A percentile compares a stretch with the other conserved stretches of the same genome.
phyloP scores from a whole-genome alignment of 345 rosid genomes.

The Dovyalis caffra region DNA sequence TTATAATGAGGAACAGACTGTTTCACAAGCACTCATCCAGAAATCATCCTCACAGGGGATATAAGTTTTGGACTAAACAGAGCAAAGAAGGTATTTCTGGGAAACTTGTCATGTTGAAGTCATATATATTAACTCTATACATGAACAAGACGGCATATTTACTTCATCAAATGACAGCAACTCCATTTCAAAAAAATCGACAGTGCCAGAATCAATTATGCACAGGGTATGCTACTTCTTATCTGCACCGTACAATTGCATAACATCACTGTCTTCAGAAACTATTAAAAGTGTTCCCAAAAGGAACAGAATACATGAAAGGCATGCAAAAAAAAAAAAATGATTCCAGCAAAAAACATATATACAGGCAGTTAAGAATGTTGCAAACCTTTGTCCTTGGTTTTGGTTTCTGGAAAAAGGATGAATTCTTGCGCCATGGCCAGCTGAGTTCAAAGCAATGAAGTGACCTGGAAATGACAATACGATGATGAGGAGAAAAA shows the following conservation, averaged over 20 bases:
- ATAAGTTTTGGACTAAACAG: too few relatives aligned
- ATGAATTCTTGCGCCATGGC: conserved; percentile 74
- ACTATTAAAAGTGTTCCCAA: neutral
- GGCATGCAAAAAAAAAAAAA: neutral
- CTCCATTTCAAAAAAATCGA: neutral
- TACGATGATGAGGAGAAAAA: neutral
- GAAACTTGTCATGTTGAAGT: too few relatives aligned
- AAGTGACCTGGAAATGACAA: conserved; percentile 64
- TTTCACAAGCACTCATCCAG: too few relatives aligned
- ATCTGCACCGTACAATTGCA: too few relatives aligned
- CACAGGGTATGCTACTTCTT: neutral
- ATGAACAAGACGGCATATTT: too few relatives aligned
- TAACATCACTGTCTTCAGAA: too few relatives aligned
- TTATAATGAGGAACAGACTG: too few relatives aligned
- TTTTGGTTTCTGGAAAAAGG: conserved; percentile 76
- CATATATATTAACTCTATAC: too few relatives aligned
- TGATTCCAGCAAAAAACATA: neutral
- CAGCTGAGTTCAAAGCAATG: conserved; percentile 88
- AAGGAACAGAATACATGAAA: neutral
- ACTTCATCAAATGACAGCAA: too few relatives aligned
- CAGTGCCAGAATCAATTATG: neutral
- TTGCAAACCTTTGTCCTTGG: conserved; percentile 62
- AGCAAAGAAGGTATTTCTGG: too few relatives aligned
- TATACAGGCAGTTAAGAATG: neutral
- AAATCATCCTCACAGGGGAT: too few relatives aligned